These are phyloP conservation scores for Ottelia alismoides DNA, from an alignment of 106 monocot species.

Conservation along the genomic window DNA sequence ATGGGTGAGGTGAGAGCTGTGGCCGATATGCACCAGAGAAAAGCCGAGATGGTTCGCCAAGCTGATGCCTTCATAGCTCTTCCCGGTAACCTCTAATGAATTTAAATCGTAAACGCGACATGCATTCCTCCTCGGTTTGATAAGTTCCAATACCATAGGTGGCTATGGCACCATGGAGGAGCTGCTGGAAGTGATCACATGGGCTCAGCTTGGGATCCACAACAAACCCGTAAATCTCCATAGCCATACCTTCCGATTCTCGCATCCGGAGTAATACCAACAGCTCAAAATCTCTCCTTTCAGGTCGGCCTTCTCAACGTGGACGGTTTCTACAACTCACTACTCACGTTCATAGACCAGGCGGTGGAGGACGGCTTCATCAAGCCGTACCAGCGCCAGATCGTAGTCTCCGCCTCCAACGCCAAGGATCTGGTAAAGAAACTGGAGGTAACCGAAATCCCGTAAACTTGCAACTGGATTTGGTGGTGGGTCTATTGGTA, in stretches of 20 bases:
- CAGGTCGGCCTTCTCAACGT: constrained; percentile 79
- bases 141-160: constrained; percentile 17
- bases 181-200: no score
- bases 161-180: constrained; percentile 72
- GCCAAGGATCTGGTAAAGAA: constrained; percentile 53
- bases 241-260: not conserved
- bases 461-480: not conserved
- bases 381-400: constrained; percentile 36
- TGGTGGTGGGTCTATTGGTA: not conserved
- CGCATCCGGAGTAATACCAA: not conserved
- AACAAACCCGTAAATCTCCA: constrained; percentile 36
- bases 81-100: constrained; percentile 26
- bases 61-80: constrained; percentile 80
- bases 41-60: constrained; percentile 66
- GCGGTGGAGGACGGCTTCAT: constrained; percentile 78
- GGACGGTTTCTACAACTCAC: constrained; percentile 69
- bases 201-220: constrained; percentile 81
- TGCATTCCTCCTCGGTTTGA: not conserved
- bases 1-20: constrained; percentile 57
- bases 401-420: constrained; percentile 42
- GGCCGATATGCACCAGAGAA: constrained; percentile 54
- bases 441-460: constrained; percentile 62
- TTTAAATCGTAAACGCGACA: not conserved
- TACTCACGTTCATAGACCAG: constrained; percentile 57
- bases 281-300: not conserved